Evolutionary conservation across 2,329 filamentous ascomycete genomes (phyloP), one percentile per base, ranked within the genome.

Genomic region (Diatrype stigma): DNA sequence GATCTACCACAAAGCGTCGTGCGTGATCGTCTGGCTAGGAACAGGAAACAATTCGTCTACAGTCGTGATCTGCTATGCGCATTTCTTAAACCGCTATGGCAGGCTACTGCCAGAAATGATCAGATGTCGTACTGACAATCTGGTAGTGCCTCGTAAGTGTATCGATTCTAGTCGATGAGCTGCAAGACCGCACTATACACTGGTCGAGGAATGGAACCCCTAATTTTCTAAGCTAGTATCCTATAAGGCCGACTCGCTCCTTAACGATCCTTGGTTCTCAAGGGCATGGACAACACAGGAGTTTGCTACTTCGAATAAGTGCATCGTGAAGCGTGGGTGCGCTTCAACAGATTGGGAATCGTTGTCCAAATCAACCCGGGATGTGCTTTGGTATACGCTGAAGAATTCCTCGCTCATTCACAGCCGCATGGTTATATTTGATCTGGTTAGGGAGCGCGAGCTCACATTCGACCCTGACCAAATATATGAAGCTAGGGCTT

Each of bases 11-110:
- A 46, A 37, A 17, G 57, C 59, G 11, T 19, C 14, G 2, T 21
- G 42, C 2, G 56, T 59, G 6, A 34, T 60, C 16, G 46, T 60
- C 16, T 64, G 58, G 56, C 53, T 63, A 4, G 58, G 49, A 8
- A 21, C n/a, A n/a, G n/a, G n/a, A n/a, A n/a, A n/a, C n/a, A n/a
- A n/a, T n/a, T n/a, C n/a, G n/a, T n/a, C n/a, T n/a, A n/a, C n/a
- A n/a, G n/a, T n/a, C n/a, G n/a, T n/a, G n/a, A n/a, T n/a, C n/a
- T n/a, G n/a, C n/a, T n/a, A n/a, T n/a, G n/a, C n/a, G n/a, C n/a
- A n/a, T n/a, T n/a, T n/a, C n/a, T n/a, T n/a, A n/a, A n/a, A n/a
- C n/a, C n/a, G n/a, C n/a, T n/a, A n/a, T n/a, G n/a, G n/a, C n/a
- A n/a, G n/a, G n/a, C n/a, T n/a, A n/a, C n/a, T n/a, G n/a, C n/a